Percentiles rank a stretch among this genome's conserved stretches.
phyloP scores from a whole-genome alignment of 768 basidiomycete genomes.

The Pseudohyphozyma bogoriensis region DNA sequence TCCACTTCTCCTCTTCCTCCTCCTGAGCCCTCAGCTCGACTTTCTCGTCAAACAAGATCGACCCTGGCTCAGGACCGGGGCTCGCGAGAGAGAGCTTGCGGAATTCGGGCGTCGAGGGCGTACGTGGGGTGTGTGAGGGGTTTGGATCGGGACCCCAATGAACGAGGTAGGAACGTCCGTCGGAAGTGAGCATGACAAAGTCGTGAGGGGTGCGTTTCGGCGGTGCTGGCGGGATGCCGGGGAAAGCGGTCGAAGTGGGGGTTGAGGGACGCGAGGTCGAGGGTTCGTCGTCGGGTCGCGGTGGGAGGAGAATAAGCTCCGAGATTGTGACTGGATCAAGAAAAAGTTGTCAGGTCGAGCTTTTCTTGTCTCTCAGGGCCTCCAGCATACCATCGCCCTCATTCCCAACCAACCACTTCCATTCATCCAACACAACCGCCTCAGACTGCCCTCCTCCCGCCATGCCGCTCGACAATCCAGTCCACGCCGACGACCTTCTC shows the following conservation, averaged over 20 bases:
- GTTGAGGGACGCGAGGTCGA: background rate
- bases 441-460: constrained; percentile 3
- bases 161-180: constrained; percentile 32
- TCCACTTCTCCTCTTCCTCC: background rate
- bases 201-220: background rate
- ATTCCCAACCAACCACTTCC: constrained; percentile 23
- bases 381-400: constrained; percentile 13
- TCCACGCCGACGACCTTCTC: constrained; percentile 8
- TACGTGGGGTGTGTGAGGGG: too few relatives aligned
- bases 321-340: constrained; percentile 13
- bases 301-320: constrained; percentile 1
- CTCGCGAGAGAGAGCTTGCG: too few relatives aligned
- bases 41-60: background rate
- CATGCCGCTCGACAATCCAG: background rate
- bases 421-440: constrained; percentile 14
- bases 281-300: background rate
- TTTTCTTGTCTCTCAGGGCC: background rate
- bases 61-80: background rate
- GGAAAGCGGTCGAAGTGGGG: too few relatives aligned
- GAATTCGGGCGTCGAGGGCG: background rate
- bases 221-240: too few relatives aligned
- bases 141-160: constrained; percentile 14
- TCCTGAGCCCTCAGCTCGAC: background rate
- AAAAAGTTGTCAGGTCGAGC: background rate
- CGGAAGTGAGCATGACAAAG: constrained; percentile 25